phyloP scores from a whole-genome alignment of 176 grass and related monocot species.

The Bromus sterilis region DNA sequence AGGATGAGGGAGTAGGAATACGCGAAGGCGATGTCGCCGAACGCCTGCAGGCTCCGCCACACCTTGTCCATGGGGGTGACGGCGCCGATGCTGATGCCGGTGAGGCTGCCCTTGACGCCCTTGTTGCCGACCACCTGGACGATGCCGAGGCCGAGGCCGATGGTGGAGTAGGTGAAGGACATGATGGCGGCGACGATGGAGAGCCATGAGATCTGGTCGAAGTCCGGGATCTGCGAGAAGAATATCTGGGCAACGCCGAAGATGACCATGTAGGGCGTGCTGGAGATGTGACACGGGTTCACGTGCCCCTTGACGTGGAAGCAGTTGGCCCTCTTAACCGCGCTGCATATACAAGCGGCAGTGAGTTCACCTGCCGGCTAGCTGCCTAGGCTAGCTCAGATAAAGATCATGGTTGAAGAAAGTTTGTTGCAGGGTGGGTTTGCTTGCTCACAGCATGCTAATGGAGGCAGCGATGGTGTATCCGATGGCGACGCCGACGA shows the following conservation, averaged over 20 bases:
- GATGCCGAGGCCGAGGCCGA: conserved; percentile 71
- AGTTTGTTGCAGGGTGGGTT: too few relatives aligned
- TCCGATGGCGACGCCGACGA: conserved; percentile 94
- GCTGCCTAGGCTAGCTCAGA: not conserved
- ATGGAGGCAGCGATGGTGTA: conserved; percentile 98
- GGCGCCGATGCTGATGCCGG: conserved; percentile 76
- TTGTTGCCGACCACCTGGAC: conserved; percentile 69
- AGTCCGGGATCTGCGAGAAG: conserved; percentile 94
- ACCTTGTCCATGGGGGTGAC: conserved; percentile 81
- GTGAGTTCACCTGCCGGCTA: not conserved
- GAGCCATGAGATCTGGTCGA: conserved; percentile 95
- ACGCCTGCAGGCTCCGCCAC: conserved; percentile 96
- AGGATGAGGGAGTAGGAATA: conserved; percentile 99
- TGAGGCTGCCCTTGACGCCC: conserved; percentile 73
- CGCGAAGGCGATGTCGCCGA: conserved; percentile 95
- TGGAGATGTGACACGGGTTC: conserved; percentile 66
- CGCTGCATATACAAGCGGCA: conserved; percentile 15
- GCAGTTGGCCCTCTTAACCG: conserved; percentile 74
- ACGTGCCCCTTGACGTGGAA: conserved; percentile 69
- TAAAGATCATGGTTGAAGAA: not conserved
- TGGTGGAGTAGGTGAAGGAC: conserved; percentile 96
- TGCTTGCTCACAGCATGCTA: conserved; percentile 96
- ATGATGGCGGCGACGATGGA: conserved; percentile 87
- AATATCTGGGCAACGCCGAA: conserved; percentile 76
- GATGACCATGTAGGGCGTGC: conserved; percentile 90